Evolutionary conservation across 208 protist genomes (phyloP).

Genomic region (Trypanosoma rangeli): DNA sequence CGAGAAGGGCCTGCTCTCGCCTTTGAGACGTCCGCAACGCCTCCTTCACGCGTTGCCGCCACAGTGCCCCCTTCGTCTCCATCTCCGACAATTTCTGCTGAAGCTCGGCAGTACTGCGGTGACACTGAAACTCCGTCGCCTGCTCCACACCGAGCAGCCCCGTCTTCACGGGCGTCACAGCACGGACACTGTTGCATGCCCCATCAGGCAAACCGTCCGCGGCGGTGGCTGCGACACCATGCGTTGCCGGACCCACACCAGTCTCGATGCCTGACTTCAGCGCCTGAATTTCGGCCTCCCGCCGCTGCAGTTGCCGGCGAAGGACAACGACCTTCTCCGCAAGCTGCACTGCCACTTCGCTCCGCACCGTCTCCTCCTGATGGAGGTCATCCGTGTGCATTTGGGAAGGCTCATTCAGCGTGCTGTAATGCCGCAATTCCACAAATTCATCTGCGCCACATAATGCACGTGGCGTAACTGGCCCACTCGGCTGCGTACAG

Average conservation of each 20-base stretch:
- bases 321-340: slow-evolving; percentile 19
- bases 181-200: too few species aligned
- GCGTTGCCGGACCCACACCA: not conserved
- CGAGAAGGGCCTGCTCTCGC: slow-evolving; percentile 14
- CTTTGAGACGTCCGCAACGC: slow-evolving; percentile 15
- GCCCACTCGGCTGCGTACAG: not conserved
- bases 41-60: slow-evolving; percentile 24
- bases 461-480: not conserved
- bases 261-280: not conserved
- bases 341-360: slow-evolving; percentile 23
- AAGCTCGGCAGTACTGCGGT: slow-evolving; percentile 13
- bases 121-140: not conserved
- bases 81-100: slow-evolving; percentile 3
- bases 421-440: not conserved
- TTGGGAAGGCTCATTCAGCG: not conserved
- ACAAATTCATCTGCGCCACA: not conserved
- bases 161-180: not conserved
- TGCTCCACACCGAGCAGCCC: not conserved
- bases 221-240: too few species aligned
- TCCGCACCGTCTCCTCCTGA: slow-evolving; percentile 3
- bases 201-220: too few species aligned
- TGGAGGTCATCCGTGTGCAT: not conserved
- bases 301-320: slow-evolving; percentile 9
- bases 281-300: not conserved
- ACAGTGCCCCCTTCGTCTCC: slow-evolving; percentile 9